These are phyloP conservation scores for Coix lacrymajobi DNA, from an alignment of 176 grass and related monocot genomes.

Conservation along the genomic window DNA sequence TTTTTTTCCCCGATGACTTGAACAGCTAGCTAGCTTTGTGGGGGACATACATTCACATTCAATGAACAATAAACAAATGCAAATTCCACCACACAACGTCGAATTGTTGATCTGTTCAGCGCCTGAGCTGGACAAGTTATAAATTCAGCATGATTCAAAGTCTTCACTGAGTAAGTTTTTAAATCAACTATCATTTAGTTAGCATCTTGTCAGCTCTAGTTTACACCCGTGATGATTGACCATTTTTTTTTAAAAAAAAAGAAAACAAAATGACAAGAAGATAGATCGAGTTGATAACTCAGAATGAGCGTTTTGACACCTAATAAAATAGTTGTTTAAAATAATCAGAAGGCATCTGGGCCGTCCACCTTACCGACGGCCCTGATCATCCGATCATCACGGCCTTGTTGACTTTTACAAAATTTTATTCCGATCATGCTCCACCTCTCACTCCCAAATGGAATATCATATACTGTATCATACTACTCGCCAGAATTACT, in stretches of 20 bases:
- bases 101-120: constrained; percentile 24
- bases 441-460: constrained; percentile 26
- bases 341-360: neutral
- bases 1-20: neutral
- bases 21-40: neutral
- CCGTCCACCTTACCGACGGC: neutral
- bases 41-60: neutral
- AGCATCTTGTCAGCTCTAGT: neutral
- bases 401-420: constrained; percentile 29
- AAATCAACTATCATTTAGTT: neutral
- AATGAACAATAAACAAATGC: neutral
- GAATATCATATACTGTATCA: constrained; percentile 38
- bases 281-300: neutral
- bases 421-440: constrained; percentile 42
- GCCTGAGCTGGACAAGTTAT: constrained; percentile 20
- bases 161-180: neutral
- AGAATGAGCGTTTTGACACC: neutral
- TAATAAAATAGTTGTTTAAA: neutral
- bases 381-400: neutral
- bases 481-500: constrained; percentile 33
- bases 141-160: neutral
- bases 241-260: neutral
- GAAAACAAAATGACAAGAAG: neutral
- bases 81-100: neutral
- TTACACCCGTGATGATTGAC: constrained; percentile 8